Conservation (phyloP, 345 rosid genomes). For the Boechera divaricarpa region DNA sequence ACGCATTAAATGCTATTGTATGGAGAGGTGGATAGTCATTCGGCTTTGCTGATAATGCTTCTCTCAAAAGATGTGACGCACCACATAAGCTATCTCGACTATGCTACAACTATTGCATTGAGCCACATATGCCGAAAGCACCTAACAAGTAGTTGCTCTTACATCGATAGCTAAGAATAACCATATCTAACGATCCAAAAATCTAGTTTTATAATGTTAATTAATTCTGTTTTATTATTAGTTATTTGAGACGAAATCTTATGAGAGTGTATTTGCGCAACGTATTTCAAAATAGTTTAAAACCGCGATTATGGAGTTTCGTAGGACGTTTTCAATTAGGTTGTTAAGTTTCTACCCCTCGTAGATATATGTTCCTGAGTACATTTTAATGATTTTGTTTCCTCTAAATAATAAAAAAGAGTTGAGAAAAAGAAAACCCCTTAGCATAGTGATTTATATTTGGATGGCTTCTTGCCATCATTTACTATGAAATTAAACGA, state of each 20-base stretch:
- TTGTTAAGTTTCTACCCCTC: neutral
- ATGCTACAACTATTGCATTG: neutral
- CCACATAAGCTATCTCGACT: neutral
- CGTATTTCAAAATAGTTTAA: too few species aligned
- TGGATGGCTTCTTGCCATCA: neutral
- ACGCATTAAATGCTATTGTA: neutral
- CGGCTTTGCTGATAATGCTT: neutral
- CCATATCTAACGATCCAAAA: neutral
- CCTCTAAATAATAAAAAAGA: neutral
- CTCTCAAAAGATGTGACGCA: neutral
- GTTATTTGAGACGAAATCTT: neutral
- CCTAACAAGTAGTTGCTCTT: neutral
- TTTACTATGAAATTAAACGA: neutral
- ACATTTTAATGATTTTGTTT: neutral
- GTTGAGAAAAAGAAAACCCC: neutral
- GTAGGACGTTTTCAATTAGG: neutral
- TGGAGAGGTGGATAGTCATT: neutral
- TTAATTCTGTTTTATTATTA: too few species aligned
- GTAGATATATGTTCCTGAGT: neutral
- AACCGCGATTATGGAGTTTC: neutral
- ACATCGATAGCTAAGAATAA: neutral
- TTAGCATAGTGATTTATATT: neutral
- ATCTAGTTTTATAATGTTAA: neutral
- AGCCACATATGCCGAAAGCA: neutral
- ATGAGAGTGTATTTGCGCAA: neutral